phyloP scores from a whole-genome alignment of 2,329 filamentous ascomycete genomes.

The Ophiosphaerella korrae region DNA sequence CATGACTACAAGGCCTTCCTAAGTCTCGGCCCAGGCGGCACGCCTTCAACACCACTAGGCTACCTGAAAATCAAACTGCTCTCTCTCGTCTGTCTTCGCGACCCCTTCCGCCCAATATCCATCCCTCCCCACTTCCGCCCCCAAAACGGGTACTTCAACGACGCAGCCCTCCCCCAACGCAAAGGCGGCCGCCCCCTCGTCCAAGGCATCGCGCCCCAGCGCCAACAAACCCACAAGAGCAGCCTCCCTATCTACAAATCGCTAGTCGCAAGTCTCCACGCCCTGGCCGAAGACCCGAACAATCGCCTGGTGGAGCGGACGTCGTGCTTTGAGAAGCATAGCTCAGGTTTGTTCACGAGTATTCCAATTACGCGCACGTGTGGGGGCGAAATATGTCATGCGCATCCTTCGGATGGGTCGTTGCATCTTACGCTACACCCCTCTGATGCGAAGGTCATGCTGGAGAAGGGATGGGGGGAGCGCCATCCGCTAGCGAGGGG shows the following conservation, averaged over 20 bases:
- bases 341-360: slow-evolving; percentile 73
- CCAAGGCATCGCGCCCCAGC: slow-evolving; percentile 79
- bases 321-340: slow-evolving; percentile 83
- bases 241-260: slow-evolving; percentile 53
- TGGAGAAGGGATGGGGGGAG: slow-evolving; percentile 81
- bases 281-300: slow-evolving; percentile 26
- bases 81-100: slow-evolving; percentile 70
- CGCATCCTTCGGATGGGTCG: slow-evolving; percentile 75
- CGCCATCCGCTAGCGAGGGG: slow-evolving; percentile 68
- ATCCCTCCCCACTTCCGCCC: slow-evolving; percentile 60
- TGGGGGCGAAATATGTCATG: slow-evolving; percentile 81
- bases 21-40: slow-evolving; percentile 78
- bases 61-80: slow-evolving; percentile 77
- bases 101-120: slow-evolving; percentile 68
- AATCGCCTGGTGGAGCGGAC: slow-evolving; percentile 57
- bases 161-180: slow-evolving; percentile 62
- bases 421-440: slow-evolving; percentile 83
- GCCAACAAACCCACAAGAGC: slow-evolving; percentile 73
- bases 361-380: slow-evolving; percentile 71
- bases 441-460: slow-evolving; percentile 72
- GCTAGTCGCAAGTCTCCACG: slow-evolving; percentile 24
- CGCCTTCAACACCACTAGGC: slow-evolving; percentile 72
- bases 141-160: slow-evolving; percentile 62
- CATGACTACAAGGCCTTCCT: slow-evolving; percentile 79
- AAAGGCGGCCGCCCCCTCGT: slow-evolving; percentile 68